Evolutionary conservation across 345 rosid species (phyloP), one percentile per base, ranked within the genome.

Genomic region (Lenwebbia sp.): DNA sequence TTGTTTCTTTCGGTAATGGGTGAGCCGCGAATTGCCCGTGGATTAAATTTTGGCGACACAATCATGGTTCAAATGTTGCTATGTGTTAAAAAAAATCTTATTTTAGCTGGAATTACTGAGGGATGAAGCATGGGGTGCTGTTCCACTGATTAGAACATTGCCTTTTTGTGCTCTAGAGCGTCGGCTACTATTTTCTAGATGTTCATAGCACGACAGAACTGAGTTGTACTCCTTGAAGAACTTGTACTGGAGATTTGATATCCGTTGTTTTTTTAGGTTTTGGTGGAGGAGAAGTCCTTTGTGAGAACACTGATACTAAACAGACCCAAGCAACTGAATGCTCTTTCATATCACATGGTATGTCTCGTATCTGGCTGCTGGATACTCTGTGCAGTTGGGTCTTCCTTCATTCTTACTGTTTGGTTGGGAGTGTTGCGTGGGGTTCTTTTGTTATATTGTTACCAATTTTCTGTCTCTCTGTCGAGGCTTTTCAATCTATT

Each of bases 291-390:
- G 89, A 92, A 85, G 49, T 76, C 88, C 10, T 90, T 12, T 86
- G 92, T 87, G 21, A 94, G 94, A 88, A 92, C 84, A 37, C 88
- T 96, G 88, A 93, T 89, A 26, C 84, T 96, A 33, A 96, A 96
- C 93, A 90, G 92, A 90, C 91, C 95, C 50, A 93, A 89, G 90
- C 96, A 93, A 62, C 91, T 96, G 84, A 96, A 96, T 92, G 96
- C 96, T 53, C 88, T 92, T 75, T 91, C 91, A 33, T 87, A 54
- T 87, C 83, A 83, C 53, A 96, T 96, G 98, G 99, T 95, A 87
- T 84, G 74, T 22, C n/a, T 81, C 55, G 49, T 28, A 54, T 85
- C 65, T 23, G 75, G 58, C 54, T 13, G 40, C 85, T 14, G 84
- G 76, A 75, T 56, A 62, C 65, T 62, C 82, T 25, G 15, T 44